phyloP scores from a whole-genome alignment of 257 asterid genomes.

The Rhazya stricta region DNA sequence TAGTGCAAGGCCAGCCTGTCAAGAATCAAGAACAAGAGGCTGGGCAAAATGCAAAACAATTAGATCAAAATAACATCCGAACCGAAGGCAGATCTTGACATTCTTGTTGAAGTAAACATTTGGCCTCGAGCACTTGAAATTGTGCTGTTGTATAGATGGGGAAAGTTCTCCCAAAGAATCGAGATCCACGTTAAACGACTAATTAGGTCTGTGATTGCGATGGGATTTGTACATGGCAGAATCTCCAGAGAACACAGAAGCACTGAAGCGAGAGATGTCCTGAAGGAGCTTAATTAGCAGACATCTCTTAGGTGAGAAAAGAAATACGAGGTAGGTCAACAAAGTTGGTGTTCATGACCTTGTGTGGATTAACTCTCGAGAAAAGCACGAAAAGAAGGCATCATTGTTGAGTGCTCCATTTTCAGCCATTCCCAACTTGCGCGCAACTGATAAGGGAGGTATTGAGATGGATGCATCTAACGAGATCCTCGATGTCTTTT shows the following conservation, averaged over 20 bases:
- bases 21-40: background rate
- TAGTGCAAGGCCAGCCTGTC: background rate
- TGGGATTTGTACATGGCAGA: no score
- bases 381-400: background rate
- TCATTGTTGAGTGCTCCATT: background rate
- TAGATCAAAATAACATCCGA: background rate
- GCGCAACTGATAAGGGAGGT: no score
- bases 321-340: background rate
- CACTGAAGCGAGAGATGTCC: background rate
- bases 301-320: background rate
- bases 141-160: no score
- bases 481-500: no score
- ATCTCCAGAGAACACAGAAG: no score
- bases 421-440: no score
- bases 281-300: background rate
- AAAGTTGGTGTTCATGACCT: background rate
- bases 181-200: no score
- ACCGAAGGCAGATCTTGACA: slow-evolving; percentile 14
- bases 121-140: slow-evolving; percentile 31
- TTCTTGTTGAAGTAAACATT: slow-evolving; percentile 21
- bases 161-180: no score
- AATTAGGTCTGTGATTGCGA: no score
- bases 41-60: background rate
- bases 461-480: no score
- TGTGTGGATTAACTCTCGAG: background rate